Percentiles rank a stretch among this genome's conserved stretches.
Evolutionary conservation across 305 asterid species (phyloP).

Genomic region (Fraxinus paxiana): DNA sequence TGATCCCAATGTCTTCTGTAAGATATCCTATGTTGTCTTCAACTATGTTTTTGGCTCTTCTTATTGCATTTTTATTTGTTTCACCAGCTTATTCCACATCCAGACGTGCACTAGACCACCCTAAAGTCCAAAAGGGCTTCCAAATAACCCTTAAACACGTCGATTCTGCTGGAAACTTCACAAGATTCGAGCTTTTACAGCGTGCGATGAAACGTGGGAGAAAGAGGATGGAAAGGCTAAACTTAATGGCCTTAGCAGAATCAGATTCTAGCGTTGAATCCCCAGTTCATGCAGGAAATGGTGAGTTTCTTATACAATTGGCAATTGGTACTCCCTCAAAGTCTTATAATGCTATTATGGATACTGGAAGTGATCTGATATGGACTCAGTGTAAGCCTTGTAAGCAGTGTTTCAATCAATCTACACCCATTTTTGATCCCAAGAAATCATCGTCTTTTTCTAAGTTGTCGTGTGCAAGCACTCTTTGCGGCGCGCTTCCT

Average conservation of each 20-base stretch:
- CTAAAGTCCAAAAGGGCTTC: conserved; percentile 38
- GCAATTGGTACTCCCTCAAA: conserved; percentile 67
- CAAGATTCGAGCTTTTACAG: conserved; percentile 51
- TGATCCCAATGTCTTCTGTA: conserved; percentile 21
- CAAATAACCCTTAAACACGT: conserved; percentile 47
- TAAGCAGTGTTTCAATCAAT: conserved; percentile 52
- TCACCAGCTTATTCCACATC: conserved; percentile 43
- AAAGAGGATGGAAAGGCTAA: conserved; percentile 42
- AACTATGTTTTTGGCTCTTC: not conserved
- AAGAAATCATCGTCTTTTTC: conserved; percentile 52
- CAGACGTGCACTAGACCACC: conserved; percentile 25
- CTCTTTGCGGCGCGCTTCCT: conserved; percentile 56
- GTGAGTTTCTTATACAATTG: conserved; percentile 65
- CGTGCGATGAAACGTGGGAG: conserved; percentile 67
- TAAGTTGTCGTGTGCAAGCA: conserved; percentile 44
- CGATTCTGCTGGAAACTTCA: conserved; percentile 53
- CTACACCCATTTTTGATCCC: conserved; percentile 67
- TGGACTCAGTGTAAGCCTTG: conserved; percentile 95
- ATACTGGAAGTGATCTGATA: conserved; percentile 75
- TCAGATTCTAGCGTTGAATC: conserved; percentile 37
- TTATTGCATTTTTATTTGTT: conserved; percentile 16
- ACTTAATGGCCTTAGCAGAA: conserved; percentile 35
- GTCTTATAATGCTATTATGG: conserved; percentile 58
- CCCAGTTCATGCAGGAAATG: conserved; percentile 60
- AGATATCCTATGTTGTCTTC: not conserved